These are phyloP conservation scores for Nothomitra cinnamomea DNA, from an alignment of 2,329 filamentous ascomycete species.

Conservation along the genomic window DNA sequence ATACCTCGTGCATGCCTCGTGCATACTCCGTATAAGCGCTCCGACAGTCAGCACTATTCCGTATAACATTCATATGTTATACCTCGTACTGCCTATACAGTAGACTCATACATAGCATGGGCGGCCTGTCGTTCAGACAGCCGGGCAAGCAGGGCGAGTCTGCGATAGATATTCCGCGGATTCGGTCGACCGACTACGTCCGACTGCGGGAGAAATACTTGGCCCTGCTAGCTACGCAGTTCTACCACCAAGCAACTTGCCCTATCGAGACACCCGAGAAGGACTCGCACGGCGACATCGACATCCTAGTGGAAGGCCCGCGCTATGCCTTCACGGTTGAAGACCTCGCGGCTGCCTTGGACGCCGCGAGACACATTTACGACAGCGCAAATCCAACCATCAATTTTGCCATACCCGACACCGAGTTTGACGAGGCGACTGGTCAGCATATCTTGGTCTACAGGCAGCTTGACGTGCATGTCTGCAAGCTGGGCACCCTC, in stretches of 20 bases:
- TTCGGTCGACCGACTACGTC: constrained; percentile 38
- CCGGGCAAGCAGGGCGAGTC: constrained; percentile 23
- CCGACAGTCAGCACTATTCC: no score
- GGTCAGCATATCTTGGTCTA: constrained; percentile 15
- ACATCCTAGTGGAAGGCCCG: constrained; percentile 39
- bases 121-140: constrained; percentile 41
- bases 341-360: constrained; percentile 25
- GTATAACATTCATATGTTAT: no score
- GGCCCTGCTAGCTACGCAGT: constrained; percentile 25
- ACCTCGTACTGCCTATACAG: no score
- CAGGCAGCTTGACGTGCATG: constrained; percentile 53
- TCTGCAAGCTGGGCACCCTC: constrained; percentile 30
- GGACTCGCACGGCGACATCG: constrained; percentile 51
- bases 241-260: constrained; percentile 38
- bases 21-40: no score
- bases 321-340: constrained; percentile 12
- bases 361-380: constrained; percentile 22
- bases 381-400: constrained; percentile 14
- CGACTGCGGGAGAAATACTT: constrained; percentile 30
- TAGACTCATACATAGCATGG: constrained; percentile 41
- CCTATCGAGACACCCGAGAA: constrained; percentile 57
- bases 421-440: constrained; percentile 6
- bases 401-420: constrained; percentile 33
- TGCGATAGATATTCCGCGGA: constrained; percentile 44
- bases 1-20: no score